Evolutionary conservation across 208 protist genomes (phyloP).

Genomic region (Porcisia hertigi): DNA sequence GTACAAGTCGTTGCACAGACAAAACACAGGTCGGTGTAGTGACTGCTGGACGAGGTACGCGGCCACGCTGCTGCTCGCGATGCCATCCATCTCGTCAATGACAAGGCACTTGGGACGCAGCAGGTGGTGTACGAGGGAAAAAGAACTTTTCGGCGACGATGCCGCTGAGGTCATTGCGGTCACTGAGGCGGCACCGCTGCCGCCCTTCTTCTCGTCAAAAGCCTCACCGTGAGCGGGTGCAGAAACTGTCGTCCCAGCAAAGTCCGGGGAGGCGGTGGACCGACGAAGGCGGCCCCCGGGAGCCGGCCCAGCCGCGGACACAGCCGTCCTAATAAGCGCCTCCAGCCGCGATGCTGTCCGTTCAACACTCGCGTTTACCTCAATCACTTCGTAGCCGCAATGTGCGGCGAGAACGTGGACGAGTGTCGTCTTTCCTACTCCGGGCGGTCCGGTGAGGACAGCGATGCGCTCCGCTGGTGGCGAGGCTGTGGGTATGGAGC

Average conservation of each 20-base stretch:
- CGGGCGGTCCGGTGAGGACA: conserved; percentile 92
- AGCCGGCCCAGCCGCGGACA: conserved; percentile 36
- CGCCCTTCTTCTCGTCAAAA: not conserved
- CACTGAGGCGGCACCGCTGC: not conserved
- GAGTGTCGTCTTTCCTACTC: conserved; percentile 96
- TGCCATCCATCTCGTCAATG: conserved; percentile 92
- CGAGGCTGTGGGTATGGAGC: not conserved
- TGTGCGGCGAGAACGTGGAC: conserved; percentile 93
- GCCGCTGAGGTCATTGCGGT: not conserved
- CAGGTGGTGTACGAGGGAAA: conserved; percentile 60
- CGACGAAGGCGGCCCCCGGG: conserved; percentile 22
- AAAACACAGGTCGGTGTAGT: conserved; percentile 83
- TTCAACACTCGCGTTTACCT: conserved; percentile 96
- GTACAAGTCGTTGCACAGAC: conserved; percentile 88
- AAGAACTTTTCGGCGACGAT: conserved; percentile 1
- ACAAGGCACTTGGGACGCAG: conserved; percentile 82
- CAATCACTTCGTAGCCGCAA: conserved; percentile 93
- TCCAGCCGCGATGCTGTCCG: conserved; percentile 75
- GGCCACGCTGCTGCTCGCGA: conserved; percentile 66
- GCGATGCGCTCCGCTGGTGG: conserved; percentile 71
- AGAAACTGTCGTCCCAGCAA: not conserved
- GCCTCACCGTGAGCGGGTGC: not conserved
- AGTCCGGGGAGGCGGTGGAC: not conserved
- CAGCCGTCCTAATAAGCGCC: conserved; percentile 62
- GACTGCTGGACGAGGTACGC: conserved; percentile 48